Evolutionary conservation across 164 flowering plant species (phyloP), one percentile per base, ranked within the genome.

Genomic region (Tetracentron sinense): DNA sequence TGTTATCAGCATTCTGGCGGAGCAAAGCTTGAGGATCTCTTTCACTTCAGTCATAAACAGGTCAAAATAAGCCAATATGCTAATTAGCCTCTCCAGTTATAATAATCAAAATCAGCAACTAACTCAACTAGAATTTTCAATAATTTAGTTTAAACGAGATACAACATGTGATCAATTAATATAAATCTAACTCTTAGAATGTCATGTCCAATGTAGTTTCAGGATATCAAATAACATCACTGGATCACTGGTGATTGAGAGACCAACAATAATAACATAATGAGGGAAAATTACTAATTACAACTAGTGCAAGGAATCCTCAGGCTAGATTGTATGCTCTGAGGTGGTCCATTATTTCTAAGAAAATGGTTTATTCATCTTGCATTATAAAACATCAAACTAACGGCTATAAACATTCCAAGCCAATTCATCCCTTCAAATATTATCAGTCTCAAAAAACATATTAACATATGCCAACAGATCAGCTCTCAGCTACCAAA

Each of bases 21-120:
- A 92, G 71, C 97, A 92, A 58, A 82, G 89, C 74, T 82, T 83
- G 29, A 92, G 83, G 69, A 95, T 90, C 75, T 92, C 97, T 74
- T 81, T 90, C 66, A 95, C 99, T 90, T 59, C 6, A n/a, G 42
- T 30, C 61, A 72, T 16, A 73, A 28, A 50, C 29, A 12, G 21
- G 14, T 2, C 11, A 46, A 65, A 42, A 42, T 55, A 23, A 64
- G 49, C 60, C 10, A 51, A 38, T 19, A 38, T 22, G n/a, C n/a
- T n/a, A n/a, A n/a, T n/a, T n/a, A n/a, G n/a, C n/a, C n/a, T n/a
- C n/a, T n/a, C n/a, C 44, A 4, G 4, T 10, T 38, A 38, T 1
- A 8, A 38, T 33, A 4, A 4, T 38, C 44, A 38, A 38, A 38
- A 38, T 38, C 14, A 38, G 44, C 14, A 38, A 38, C 1, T 10